Percentiles rank a stretch among this genome's conserved stretches.
These are phyloP conservation scores for Coniochaeta sp. DNA, from an alignment of 2,329 filamentous ascomycete species.

Conservation along the genomic window DNA sequence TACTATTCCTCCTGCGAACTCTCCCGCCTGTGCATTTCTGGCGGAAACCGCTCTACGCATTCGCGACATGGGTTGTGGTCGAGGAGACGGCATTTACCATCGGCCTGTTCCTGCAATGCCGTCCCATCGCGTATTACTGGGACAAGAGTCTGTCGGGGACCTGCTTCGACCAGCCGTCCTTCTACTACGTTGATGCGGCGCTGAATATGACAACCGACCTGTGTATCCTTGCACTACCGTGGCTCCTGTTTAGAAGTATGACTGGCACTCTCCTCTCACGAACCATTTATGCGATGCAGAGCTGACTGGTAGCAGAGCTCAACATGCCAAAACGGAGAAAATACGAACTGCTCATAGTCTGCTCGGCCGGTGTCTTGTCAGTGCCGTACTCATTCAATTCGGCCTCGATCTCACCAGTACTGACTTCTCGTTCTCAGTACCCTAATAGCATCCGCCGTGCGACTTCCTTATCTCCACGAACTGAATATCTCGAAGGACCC, in stretches of 20 bases:
- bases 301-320: neutral
- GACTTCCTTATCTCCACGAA: constrained; percentile 4
- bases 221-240: constrained; percentile 2
- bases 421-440: neutral
- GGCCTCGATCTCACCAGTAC: neutral
- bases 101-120: constrained; percentile 5
- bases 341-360: constrained; percentile 2
- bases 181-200: constrained; percentile 5
- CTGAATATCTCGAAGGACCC: constrained; percentile 3
- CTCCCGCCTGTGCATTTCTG: constrained; percentile 1
- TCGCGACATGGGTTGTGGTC: constrained; percentile 1
- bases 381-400: neutral
- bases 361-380: constrained; percentile 5
- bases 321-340: constrained; percentile 3
- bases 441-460: constrained; percentile 3
- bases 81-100: constrained; percentile 4
- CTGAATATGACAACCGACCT: constrained; percentile 5
- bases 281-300: neutral
- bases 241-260: constrained; percentile 4
- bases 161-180: constrained; percentile 4
- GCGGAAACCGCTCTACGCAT: constrained; percentile 1
- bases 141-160: constrained; percentile 3
- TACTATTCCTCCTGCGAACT: constrained; percentile 2
- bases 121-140: constrained; percentile 3
- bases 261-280: neutral